Evolutionary conservation across 2,329 filamentous ascomycete species (phyloP).

Genomic region (Venturia carpophila): DNA sequence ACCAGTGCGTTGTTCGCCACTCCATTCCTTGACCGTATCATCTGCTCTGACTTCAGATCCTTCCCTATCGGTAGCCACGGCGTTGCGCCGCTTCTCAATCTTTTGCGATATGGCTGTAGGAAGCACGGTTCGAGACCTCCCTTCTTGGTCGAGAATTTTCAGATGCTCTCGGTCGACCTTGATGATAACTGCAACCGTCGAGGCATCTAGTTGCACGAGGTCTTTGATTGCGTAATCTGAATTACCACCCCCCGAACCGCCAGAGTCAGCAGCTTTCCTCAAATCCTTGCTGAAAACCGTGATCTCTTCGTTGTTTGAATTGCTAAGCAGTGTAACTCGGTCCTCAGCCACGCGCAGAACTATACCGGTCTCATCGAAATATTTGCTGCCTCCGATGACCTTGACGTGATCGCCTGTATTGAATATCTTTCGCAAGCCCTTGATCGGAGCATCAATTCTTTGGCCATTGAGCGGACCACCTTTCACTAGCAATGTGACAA

Average conservation of each 20-base stretch:
- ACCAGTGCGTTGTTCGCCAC: slow-evolving; percentile 76
- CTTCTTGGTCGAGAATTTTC: slow-evolving; percentile 83
- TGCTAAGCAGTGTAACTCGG: slow-evolving; percentile 83
- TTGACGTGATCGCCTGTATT: slow-evolving; percentile 94
- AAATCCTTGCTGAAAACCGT: slow-evolving; percentile 98
- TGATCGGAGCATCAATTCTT: slow-evolving; percentile 84
- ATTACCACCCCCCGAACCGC: slow-evolving; percentile 70
- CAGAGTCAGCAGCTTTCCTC: slow-evolving; percentile 84
- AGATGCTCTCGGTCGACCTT: slow-evolving; percentile 93
- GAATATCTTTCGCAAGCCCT: slow-evolving; percentile 88
- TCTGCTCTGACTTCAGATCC: slow-evolving; percentile 88
- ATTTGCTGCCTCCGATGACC: slow-evolving; percentile 92
- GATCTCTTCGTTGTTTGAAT: slow-evolving; percentile 87
- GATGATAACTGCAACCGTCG: slow-evolving; percentile 86
- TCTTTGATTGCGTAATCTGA: slow-evolving; percentile 90
- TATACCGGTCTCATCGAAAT: slow-evolving; percentile 92
- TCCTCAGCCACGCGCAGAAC: slow-evolving; percentile 91
- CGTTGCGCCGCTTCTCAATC: slow-evolving; percentile 70
- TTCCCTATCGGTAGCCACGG: slow-evolving; percentile 85
- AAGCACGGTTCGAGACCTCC: slow-evolving; percentile 70
- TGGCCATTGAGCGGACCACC: slow-evolving; percentile 77
- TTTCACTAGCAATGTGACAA: slow-evolving; percentile 78
- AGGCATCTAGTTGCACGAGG: slow-evolving; percentile 85
- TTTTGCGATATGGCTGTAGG: slow-evolving; percentile 90
- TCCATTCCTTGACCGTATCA: slow-evolving; percentile 85